These are phyloP conservation scores for Fusarium agapanthi DNA, from an alignment of 2,329 filamentous ascomycete species.

Conservation along the genomic window DNA sequence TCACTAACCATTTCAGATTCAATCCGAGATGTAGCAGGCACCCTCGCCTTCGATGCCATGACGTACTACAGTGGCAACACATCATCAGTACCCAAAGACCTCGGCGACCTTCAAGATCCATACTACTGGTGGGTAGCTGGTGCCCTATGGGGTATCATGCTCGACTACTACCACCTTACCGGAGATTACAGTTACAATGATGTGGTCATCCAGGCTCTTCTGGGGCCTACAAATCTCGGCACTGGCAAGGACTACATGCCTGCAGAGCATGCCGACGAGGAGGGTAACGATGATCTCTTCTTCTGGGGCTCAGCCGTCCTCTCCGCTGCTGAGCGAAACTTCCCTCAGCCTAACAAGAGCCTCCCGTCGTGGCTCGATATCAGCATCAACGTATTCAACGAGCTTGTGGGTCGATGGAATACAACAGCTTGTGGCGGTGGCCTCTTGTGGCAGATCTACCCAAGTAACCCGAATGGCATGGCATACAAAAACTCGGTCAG, in stretches of 20 bases:
- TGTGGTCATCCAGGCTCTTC: conserved; percentile 65
- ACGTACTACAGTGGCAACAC: conserved; percentile 71
- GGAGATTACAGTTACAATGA: conserved; percentile 69
- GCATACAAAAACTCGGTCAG: conserved; percentile 85
- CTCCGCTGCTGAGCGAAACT: conserved; percentile 73
- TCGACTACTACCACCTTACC: conserved; percentile 76
- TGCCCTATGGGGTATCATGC: conserved; percentile 71
- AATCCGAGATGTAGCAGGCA: conserved; percentile 67
- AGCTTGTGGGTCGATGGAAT: conserved; percentile 76
- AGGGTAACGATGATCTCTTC: conserved; percentile 79
- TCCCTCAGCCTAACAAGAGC: conserved; percentile 65
- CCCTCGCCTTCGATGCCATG: conserved; percentile 68
- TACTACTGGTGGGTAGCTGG: conserved; percentile 77
- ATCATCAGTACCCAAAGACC: conserved; percentile 59
- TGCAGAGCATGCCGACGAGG: conserved; percentile 62
- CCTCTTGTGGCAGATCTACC: conserved; percentile 83
- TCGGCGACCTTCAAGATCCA: conserved; percentile 70
- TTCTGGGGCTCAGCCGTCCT: conserved; percentile 77
- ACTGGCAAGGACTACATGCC: conserved; percentile 68
- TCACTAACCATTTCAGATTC: conserved; percentile 57
- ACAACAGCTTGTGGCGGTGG: conserved; percentile 73
- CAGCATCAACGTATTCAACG: conserved; percentile 76
- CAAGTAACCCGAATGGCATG: conserved; percentile 76
- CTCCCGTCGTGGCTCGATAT: conserved; percentile 73
- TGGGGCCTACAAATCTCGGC: conserved; percentile 64